Evolutionary conservation across 2,329 filamentous ascomycete genomes (phyloP), one percentile per base, ranked within the genome.

Genomic region (Arachnopeziza araneosa): DNA sequence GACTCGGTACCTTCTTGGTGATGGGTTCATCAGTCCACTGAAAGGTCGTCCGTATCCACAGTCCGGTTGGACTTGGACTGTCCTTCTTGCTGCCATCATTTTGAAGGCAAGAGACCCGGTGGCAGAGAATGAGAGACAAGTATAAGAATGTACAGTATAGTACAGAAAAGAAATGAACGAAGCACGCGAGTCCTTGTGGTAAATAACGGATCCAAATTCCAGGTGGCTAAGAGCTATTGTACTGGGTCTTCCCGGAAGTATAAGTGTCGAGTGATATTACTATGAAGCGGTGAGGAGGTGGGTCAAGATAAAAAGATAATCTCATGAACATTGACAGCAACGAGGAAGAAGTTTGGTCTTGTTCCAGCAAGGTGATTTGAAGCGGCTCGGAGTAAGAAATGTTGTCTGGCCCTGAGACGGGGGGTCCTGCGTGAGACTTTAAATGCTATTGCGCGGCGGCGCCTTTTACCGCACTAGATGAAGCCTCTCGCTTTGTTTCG

Each of bases 51-150:
- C 66, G 63, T 69, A 69, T 63, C 61, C 63, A 63, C 66, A 71
- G 56, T 72, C 71, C 57, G 68, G 69, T 62, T 71, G 70, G 59
- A 70, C 63, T 58, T 66, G 65, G 57, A 67, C 57, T 60, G 67
- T 71, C 63, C 71, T 67, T 70, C 70, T 71, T 58, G 70, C 65
- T 49, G 71, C 66, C 68, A 72, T 72, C 64, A 70, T 71, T 58
- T 62, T 58, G 55, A 54, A 54, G 50, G 57, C 44, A 55, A 24
- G 52, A 54, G 57, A 57, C 64, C 58, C 60, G 58, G 54, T 60
- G 60, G 49, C 59, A 54, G 56, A 59, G 56, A 65, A 62, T 60
- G 64, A 68, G 60, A 67, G 55, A 66, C 50, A 62, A 63, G 61
- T 64, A 66, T 63, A 63, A 67, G 58, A 62, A 44, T 44, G 36